phyloP scores from a whole-genome alignment of 805 yeast species.

The Sugiyamaella lignohabitans region DNA sequence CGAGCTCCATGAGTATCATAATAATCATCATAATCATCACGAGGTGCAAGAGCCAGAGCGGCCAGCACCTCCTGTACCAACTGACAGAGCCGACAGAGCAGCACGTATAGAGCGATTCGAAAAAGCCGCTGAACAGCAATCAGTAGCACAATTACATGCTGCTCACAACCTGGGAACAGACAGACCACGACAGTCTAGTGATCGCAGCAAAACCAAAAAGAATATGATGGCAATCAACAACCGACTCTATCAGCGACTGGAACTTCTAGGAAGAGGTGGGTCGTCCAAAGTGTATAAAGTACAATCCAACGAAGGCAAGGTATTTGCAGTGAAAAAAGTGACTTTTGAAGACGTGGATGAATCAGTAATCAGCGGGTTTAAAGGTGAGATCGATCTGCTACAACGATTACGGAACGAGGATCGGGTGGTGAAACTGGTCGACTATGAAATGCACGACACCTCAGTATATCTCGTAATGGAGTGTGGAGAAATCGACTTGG shows the following conservation, averaged over 20 bases:
- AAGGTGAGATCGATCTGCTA: conserved; percentile 81
- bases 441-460: conserved; percentile 60
- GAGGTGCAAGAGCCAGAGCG: neutral
- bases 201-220: conserved; percentile 20
- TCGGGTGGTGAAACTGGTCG: conserved; percentile 74
- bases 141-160: neutral
- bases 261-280: conserved; percentile 84
- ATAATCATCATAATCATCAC: too few species aligned
- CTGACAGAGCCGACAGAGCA: neutral
- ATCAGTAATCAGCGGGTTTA: conserved; percentile 65
- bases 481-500: conserved; percentile 87
- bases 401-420: conserved; percentile 50
- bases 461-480: conserved; percentile 79
- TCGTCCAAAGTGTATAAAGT: conserved; percentile 86
- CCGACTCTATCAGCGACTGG: conserved; percentile 63
- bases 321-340: conserved; percentile 77
- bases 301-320: conserved; percentile 46
- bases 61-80: neutral
- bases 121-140: neutral
- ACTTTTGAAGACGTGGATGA: conserved; percentile 72
- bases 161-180: too few species aligned
- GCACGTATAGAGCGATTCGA: neutral
- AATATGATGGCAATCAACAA: conserved; percentile 45
- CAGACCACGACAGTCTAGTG: neutral
- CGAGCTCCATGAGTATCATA: too few species aligned